These are phyloP conservation scores for Massarina eburnea DNA, from an alignment of 2,329 filamentous ascomycete species.

Conservation along the genomic window DNA sequence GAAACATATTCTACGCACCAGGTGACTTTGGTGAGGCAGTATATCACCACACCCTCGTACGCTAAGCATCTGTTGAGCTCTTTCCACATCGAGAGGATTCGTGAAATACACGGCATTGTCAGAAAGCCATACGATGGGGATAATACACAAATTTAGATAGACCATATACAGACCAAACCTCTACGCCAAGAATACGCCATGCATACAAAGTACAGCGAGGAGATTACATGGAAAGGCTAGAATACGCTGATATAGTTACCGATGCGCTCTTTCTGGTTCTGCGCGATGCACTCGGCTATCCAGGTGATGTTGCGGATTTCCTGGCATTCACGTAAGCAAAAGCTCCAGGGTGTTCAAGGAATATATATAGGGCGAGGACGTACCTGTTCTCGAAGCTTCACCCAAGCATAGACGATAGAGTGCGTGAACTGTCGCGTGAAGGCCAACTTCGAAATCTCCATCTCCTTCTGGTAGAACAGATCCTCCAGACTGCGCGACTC, in stretches of 20 bases:
- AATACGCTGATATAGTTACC: conserved; percentile 99
- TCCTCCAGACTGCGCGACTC: conserved; percentile 93
- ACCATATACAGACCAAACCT: conserved; percentile 34
- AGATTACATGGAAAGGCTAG: conserved; percentile 24
- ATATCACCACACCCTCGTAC: too few species aligned
- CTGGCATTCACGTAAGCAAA: conserved; percentile 50
- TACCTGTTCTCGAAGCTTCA: conserved; percentile 96
- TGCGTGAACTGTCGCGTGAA: conserved; percentile 97
- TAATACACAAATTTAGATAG: too few species aligned
- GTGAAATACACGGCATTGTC: not conserved
- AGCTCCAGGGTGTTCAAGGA: not conserved
- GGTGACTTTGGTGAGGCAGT: too few species aligned
- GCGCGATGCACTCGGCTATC: conserved; percentile 99
- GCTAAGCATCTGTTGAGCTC: not conserved
- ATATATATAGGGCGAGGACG: conserved; percentile 38
- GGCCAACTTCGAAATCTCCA: conserved; percentile 93
- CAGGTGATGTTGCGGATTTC: conserved; percentile 99
- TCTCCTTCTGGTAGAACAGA: conserved; percentile 98
- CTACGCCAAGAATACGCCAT: conserved; percentile 31
- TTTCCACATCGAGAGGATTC: not conserved
- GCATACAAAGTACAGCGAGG: conserved; percentile 28
- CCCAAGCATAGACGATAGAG: conserved; percentile 95
- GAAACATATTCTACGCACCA: not conserved
- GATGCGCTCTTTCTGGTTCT: conserved; percentile 99
- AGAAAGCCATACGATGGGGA: not conserved